These are phyloP conservation scores for Vaccinium corymbosum DNA, from an alignment of 148 eudicot species.

Conservation along the genomic window DNA sequence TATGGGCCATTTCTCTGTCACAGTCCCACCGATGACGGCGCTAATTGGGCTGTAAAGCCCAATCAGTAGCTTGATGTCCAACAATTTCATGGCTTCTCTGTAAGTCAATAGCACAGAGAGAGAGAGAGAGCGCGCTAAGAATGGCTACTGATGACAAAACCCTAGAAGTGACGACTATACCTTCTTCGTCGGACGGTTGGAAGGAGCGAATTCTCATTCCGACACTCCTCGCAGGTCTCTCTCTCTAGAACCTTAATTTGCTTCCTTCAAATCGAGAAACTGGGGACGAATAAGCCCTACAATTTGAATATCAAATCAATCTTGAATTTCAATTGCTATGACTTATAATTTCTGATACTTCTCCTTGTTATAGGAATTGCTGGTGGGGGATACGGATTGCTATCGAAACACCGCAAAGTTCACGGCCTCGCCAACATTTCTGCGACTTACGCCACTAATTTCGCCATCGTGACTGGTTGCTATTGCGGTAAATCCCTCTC, in stretches of 20 bases:
- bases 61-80: neutral
- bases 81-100: neutral
- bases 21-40: neutral
- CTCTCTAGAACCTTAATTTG: neutral
- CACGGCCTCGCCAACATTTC: constrained; percentile 63
- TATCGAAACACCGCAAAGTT: constrained; percentile 67
- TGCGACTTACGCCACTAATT: constrained; percentile 82
- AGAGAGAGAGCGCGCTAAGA: neutral
- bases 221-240: constrained; percentile 62
- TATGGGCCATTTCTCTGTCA: neutral
- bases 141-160: constrained; percentile 24
- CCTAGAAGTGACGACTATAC: constrained; percentile 17
- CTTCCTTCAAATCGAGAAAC: neutral
- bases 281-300: no score
- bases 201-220: constrained; percentile 58
- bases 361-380: constrained; percentile 42
- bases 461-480: constrained; percentile 72
- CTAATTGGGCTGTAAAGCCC: neutral
- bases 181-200: constrained; percentile 46
- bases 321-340: neutral
- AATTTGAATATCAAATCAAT: neutral
- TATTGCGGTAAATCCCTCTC: constrained; percentile 62
- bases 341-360: neutral
- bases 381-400: constrained; percentile 64
- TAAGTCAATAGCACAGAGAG: neutral